Conservation (phyloP, 1,284 basidiomycete genomes). For the Hortiboletus rubellus region DNA sequence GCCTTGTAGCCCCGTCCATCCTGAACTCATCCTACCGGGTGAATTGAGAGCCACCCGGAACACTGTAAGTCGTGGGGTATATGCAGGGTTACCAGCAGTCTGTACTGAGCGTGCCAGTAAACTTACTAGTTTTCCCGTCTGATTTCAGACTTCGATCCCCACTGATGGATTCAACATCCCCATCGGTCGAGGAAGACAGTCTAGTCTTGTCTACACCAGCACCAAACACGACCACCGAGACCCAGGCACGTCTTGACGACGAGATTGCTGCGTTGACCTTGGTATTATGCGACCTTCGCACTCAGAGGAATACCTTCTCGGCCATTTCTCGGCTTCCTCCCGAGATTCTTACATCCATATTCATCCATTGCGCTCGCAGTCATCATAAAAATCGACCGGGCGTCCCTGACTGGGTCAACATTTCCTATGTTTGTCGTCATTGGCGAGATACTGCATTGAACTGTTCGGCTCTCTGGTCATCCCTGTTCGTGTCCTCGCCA, state of each 20-base stretch:
- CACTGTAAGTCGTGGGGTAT: neutral
- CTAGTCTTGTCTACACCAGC: neutral
- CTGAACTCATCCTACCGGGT: neutral
- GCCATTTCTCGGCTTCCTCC: slow-evolving; percentile 35
- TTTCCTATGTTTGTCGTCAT: slow-evolving; percentile 38
- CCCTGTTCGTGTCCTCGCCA: slow-evolving; percentile 27
- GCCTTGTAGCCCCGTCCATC: no score
- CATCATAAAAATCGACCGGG: neutral
- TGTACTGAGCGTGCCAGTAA: neutral
- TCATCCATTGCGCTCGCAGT: slow-evolving; percentile 20
- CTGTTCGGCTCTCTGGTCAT: slow-evolving; percentile 39
- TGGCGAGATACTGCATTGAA: slow-evolving; percentile 40
- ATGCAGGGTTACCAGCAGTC: neutral
- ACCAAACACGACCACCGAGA: neutral
- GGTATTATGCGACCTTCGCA: slow-evolving; percentile 31
- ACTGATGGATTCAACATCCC: neutral
- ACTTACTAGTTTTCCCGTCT: neutral
- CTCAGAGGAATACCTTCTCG: slow-evolving; percentile 34
- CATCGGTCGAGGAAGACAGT: neutral
- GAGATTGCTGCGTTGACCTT: slow-evolving; percentile 34
- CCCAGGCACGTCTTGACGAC: slow-evolving; percentile 32
- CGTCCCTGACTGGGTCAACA: slow-evolving; percentile 22
- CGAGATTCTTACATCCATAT: slow-evolving; percentile 31
- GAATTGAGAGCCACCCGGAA: neutral
- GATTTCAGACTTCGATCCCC: neutral